Evolutionary conservation across 1,284 basidiomycete genomes (phyloP).

Genomic region (Irpex sp.): DNA sequence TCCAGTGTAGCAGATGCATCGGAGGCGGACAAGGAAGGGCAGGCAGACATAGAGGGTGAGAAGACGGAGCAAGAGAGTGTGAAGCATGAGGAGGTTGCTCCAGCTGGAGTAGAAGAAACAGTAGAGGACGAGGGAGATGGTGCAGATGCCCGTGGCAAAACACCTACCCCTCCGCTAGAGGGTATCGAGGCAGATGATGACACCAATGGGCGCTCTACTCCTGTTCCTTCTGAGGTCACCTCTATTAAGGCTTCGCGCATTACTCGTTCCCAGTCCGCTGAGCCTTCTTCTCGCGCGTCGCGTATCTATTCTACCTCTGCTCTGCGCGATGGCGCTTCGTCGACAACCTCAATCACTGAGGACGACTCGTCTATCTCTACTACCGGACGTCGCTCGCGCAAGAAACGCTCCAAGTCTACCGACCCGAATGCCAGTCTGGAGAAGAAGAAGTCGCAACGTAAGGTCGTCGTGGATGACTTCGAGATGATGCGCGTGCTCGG

Average conservation of each 20-base stretch:
- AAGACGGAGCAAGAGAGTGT: not conserved
- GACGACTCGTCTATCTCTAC: constrained; percentile 65
- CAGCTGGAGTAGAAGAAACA: constrained; percentile 7
- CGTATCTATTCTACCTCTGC: constrained; percentile 38
- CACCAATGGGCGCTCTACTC: constrained; percentile 31
- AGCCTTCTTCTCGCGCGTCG: constrained; percentile 57
- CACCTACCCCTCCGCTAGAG: not conserved
- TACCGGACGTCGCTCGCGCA: constrained; percentile 38
- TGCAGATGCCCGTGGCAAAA: not conserved
- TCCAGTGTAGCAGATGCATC: not conserved
- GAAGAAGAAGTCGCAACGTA: constrained; percentile 55
- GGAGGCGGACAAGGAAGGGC: not conserved
- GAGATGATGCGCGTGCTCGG: constrained; percentile 95
- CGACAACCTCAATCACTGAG: constrained; percentile 43
- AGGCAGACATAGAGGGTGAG: constrained; percentile 4
- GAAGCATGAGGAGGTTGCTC: constrained; percentile 4
- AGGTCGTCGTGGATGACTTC: constrained; percentile 85
- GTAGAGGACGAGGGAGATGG: constrained; percentile 11
- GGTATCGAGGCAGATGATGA: constrained; percentile 22
- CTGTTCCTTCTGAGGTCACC: constrained; percentile 33
- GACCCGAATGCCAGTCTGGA: constrained; percentile 38
- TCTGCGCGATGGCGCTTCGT: constrained; percentile 45
- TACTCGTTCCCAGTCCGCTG: constrained; percentile 73
- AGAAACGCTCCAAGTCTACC: constrained; percentile 55
- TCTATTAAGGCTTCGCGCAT: constrained; percentile 37